These are phyloP conservation scores for Zea luxurians DNA, from an alignment of 176 grass and related monocot genomes.

Conservation along the genomic window DNA sequence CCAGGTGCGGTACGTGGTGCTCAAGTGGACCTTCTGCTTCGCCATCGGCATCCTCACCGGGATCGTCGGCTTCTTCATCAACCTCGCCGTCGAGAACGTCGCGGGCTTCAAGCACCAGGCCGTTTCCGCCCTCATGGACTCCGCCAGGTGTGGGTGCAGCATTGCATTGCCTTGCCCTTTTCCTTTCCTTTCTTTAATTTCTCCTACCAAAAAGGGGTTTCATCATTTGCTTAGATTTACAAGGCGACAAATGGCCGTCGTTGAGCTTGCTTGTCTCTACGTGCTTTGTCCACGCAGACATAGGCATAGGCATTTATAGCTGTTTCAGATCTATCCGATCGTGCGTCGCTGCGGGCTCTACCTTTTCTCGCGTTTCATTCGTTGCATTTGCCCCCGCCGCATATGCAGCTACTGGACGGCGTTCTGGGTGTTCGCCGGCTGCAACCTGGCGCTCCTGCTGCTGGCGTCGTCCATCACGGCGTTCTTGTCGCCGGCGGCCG, in stretches of 20 bases:
- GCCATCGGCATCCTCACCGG: conserved; percentile 63
- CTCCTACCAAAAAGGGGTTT: too few species aligned
- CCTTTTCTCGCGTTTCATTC: too few species aligned
- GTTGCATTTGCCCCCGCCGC: too few species aligned
- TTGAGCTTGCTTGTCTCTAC: too few species aligned
- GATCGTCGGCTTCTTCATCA: conserved; percentile 78
- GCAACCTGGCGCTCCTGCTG: conserved; percentile 70
- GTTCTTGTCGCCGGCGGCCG: conserved; percentile 75
- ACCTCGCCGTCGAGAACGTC: conserved; percentile 91
- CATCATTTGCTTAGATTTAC: too few species aligned
- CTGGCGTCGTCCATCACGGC: conserved; percentile 74
- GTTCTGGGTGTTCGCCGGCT: conserved; percentile 63
- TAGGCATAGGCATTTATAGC: too few species aligned
- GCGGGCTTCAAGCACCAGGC: conserved; percentile 66
- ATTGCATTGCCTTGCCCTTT: too few species aligned
- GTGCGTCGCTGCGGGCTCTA: too few species aligned
- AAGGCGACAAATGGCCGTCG: too few species aligned
- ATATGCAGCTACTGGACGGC: conserved; percentile 67
- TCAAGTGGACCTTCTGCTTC: conserved; percentile 95
- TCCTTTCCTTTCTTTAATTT: too few species aligned
- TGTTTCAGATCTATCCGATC: too few species aligned
- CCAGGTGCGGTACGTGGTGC: conserved; percentile 67
- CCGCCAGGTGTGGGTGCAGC: conserved; percentile 39
- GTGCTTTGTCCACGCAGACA: too few species aligned
- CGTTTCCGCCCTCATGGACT: conserved; percentile 69